These are phyloP conservation scores for Boechera divaricarpa DNA, from an alignment of 345 rosid genomes.

Conservation along the genomic window DNA sequence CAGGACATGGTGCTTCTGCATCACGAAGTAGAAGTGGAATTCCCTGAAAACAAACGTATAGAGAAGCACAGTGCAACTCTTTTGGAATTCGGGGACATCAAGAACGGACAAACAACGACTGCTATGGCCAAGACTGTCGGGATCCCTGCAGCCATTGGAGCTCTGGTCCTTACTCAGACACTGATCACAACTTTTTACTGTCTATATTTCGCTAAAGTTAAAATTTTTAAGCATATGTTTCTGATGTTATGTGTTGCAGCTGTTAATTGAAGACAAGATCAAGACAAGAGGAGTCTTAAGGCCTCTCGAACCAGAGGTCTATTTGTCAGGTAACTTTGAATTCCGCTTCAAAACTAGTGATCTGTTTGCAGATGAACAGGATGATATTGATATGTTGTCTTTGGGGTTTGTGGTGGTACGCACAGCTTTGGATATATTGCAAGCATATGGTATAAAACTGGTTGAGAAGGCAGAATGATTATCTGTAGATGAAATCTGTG, in stretches of 20 bases:
- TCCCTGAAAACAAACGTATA: conserved; percentile 53
- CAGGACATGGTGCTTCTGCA: conserved; percentile 98
- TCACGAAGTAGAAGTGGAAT: conserved; percentile 86
- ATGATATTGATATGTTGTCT: conserved; percentile 5
- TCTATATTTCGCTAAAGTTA: background rate
- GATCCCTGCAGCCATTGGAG: conserved; percentile 86
- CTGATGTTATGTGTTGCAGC: conserved; percentile 53
- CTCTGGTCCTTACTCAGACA: conserved; percentile 57
- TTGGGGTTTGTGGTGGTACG: conserved; percentile 45
- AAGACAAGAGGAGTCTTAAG: conserved; percentile 81
- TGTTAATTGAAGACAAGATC: conserved; percentile 75
- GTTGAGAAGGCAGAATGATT: conserved; percentile 63
- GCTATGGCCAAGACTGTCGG: conserved; percentile 97
- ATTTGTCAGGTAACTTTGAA: conserved; percentile 66
- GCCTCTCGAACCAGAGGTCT: conserved; percentile 85
- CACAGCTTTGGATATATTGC: conserved; percentile 81
- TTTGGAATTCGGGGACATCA: conserved; percentile 71
- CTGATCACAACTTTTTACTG: conserved; percentile 10
- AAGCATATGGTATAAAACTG: conserved; percentile 74
- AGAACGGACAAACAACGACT: conserved; percentile 63
- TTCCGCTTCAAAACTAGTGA: background rate
- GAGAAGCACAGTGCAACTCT: conserved; percentile 77
- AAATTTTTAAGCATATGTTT: conserved; percentile 10
- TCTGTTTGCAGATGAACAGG: conserved; percentile 1
- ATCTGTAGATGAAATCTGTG: background rate